Percentiles rank a stretch among this genome's conserved stretches.
Evolutionary conservation across 768 basidiomycete species (phyloP).

Genomic region (Holtermannia corniformis): DNA sequence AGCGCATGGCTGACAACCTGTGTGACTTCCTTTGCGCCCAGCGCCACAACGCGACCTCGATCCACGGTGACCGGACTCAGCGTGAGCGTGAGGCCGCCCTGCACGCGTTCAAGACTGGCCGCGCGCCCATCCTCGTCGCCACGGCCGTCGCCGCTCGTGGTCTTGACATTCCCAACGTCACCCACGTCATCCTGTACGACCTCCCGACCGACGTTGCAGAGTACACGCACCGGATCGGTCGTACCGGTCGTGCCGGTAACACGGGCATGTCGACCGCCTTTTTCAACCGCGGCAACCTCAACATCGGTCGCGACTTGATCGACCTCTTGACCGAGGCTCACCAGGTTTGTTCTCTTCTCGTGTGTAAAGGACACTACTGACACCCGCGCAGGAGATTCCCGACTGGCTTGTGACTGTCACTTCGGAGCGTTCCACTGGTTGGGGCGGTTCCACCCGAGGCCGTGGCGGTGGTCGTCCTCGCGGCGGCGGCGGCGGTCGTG

Average conservation of each 20-base stretch:
- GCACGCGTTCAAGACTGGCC: slow-evolving; percentile 87
- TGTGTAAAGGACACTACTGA: neutral
- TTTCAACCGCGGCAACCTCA: slow-evolving; percentile 71
- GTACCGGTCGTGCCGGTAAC: slow-evolving; percentile 98
- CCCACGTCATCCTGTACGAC: slow-evolving; percentile 97
- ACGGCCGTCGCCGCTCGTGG: slow-evolving; percentile 98
- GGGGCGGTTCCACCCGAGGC: slow-evolving; percentile 48
- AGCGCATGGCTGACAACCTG: slow-evolving; percentile 97
- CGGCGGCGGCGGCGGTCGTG: slow-evolving; percentile 34
- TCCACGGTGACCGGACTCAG: slow-evolving; percentile 96
- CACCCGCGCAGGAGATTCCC: slow-evolving; percentile 56
- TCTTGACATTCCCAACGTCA: slow-evolving; percentile 98
- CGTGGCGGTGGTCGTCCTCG: slow-evolving; percentile 50
- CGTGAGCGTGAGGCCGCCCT: slow-evolving; percentile 94
- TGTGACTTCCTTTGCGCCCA: slow-evolving; percentile 87
- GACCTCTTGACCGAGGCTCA: slow-evolving; percentile 93
- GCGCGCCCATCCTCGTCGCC: slow-evolving; percentile 92
- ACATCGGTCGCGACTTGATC: slow-evolving; percentile 81
- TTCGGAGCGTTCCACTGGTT: slow-evolving; percentile 57
- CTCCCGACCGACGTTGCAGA: slow-evolving; percentile 97
- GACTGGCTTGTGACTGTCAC: slow-evolving; percentile 79
- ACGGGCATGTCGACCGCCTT: slow-evolving; percentile 92
- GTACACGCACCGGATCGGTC: slow-evolving; percentile 96
- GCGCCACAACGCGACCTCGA: slow-evolving; percentile 82
- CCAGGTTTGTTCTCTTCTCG: slow-evolving; percentile 44